These are phyloP conservation scores for Phlebiopsis gigantea DNA, from an alignment of 768 basidiomycete genomes.

Conservation along the genomic window DNA sequence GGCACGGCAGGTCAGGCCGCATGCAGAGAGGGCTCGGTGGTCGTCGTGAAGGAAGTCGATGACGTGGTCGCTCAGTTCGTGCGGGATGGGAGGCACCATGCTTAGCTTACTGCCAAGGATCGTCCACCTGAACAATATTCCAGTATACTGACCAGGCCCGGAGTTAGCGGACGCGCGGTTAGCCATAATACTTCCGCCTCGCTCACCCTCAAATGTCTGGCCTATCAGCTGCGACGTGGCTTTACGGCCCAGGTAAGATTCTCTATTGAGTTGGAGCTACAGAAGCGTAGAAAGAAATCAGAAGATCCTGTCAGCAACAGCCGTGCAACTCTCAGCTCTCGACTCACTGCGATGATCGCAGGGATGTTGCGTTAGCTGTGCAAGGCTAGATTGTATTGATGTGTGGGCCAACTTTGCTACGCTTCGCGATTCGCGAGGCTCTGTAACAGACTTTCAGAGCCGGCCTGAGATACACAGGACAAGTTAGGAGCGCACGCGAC, in stretches of 20 bases:
- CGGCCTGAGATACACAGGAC: not conserved
- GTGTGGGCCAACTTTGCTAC: not conserved
- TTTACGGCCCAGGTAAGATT: too few species aligned
- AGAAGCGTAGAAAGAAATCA: too few species aligned
- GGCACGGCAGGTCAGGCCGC: constrained; percentile 9
- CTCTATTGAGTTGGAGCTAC: too few species aligned
- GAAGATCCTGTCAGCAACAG: too few species aligned
- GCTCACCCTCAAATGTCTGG: not conserved
- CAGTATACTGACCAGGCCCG: not conserved
- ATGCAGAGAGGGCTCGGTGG: constrained; percentile 5
- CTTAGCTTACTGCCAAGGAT: not conserved
- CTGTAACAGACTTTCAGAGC: not conserved
- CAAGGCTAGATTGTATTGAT: not conserved
- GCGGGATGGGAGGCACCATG: constrained; percentile 10
- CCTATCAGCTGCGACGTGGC: too few species aligned
- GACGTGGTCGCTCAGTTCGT: constrained; percentile 15
- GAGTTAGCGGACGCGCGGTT: not conserved
- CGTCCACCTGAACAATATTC: not conserved
- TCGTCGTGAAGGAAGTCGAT: constrained; percentile 16
- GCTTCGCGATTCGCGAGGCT: not conserved
- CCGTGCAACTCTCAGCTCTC: too few species aligned
- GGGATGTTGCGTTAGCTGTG: not conserved
- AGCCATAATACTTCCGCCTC: not conserved
- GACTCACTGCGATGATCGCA: not conserved
- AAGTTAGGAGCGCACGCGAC: not conserved